Evolutionary conservation across 1,284 basidiomycete species (phyloP).

Genomic region (Puccinia novopanici): DNA sequence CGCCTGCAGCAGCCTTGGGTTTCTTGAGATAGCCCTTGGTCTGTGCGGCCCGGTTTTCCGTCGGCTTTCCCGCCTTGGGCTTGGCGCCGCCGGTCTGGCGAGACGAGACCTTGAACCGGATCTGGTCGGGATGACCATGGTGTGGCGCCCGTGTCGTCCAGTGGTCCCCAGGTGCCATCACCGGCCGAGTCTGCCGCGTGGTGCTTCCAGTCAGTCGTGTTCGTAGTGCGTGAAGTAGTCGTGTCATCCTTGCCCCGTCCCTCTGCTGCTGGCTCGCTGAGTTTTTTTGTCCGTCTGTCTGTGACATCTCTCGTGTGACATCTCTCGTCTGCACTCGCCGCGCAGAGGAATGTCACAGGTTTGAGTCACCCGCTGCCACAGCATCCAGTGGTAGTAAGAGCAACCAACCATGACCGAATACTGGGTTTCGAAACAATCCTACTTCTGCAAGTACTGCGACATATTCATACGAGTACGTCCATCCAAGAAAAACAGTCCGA

Average conservation of each 20-base stretch:
- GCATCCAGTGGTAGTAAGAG: not conserved
- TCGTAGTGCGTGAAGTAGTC: not conserved
- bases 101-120: constrained; percentile 23
- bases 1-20: not conserved
- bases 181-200: not conserved
- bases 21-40: constrained; percentile 50
- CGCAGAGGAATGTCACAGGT: not conserved
- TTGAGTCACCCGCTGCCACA: not conserved
- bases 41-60: constrained; percentile 43
- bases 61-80: constrained; percentile 30
- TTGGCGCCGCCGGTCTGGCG: constrained; percentile 34
- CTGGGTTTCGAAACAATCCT: constrained; percentile 63
- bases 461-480: constrained; percentile 84
- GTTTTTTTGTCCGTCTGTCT: no score
- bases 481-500: not conserved
- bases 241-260: no score
- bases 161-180: not conserved
- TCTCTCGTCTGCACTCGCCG: no score
- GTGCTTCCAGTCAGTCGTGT: not conserved
- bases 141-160: not conserved
- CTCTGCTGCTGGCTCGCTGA: no score
- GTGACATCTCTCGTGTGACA: no score
- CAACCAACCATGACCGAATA: constrained; percentile 58
- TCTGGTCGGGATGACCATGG: not conserved
- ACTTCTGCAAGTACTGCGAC: constrained; percentile 76